Base-by-base conservation (phyloP, 1,139 yeast species). In the Lodderomyces beijingensis region DNA sequence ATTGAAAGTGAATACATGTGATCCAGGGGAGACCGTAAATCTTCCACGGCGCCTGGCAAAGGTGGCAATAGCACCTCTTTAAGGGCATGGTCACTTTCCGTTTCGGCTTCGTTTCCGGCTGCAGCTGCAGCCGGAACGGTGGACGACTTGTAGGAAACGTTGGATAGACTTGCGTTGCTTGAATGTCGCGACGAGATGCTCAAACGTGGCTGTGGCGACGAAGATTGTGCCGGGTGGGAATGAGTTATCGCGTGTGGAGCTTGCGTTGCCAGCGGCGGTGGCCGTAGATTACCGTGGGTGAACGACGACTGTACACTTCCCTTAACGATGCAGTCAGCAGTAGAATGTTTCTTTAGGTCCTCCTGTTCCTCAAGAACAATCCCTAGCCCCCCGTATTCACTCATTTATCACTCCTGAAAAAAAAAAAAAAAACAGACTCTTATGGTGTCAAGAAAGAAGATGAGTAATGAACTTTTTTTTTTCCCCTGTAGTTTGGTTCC, bases 51-150 rank as follows among this genome's bases (percentile, higher is more conserved):
- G 21, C 51, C 55, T 3, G 71, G 71, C 26, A 65, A 46, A 5
- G 71, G 71, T 2, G 71, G 71, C 33, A 65, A 52, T 19, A 64
- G 49, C 6, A 52, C 41, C 37, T 63, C 69, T n/a, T 35, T 36
- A 8, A 19, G 9, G 10, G 21, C 7, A 8, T 7, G 21, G 7
- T 7, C 10, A 19, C 21, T 19, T 19, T 19, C 21, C 7, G 10
- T 19, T 10, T 19, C 9, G 7, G 10, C 21, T 7, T 19, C 10
- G 10, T 19, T 19, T 19, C 9, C 7, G 9, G 21, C 7, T 19
- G 21, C 7, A 10, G 7, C 21, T 19, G 10, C 9, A 19, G 9
- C 10, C 21, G 7, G 21, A 10, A 8, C 10, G 7, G 21, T 19
- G 7, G 21, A 19, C 10, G 21, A 8, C 10, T 19, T 19, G 9